phyloP scores from a whole-genome alignment of 768 basidiomycete species.

The Trametes elegans region DNA sequence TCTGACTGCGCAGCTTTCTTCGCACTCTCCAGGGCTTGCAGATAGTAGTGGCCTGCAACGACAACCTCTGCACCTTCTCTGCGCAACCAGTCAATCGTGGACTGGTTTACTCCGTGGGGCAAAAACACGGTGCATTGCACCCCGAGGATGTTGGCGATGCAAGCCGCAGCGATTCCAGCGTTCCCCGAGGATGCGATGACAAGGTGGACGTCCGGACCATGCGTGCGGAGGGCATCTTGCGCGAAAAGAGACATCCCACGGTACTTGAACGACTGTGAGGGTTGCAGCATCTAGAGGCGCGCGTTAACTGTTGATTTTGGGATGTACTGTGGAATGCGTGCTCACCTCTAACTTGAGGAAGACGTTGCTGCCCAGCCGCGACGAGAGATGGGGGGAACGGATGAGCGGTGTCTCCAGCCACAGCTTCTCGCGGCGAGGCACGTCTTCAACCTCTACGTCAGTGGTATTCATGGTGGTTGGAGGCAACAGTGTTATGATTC shows the following conservation, averaged over 20 bases:
- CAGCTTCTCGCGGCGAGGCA: conserved; percentile 26
- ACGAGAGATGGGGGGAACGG: conserved; percentile 59
- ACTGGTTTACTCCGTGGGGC: conserved; percentile 49
- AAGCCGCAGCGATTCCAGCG: conserved; percentile 71
- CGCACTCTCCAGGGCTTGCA: conserved; percentile 56
- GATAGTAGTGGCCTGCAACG: conserved; percentile 54
- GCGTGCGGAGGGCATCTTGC: conserved; percentile 45
- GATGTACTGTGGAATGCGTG: neutral
- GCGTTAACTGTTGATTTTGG: neutral
- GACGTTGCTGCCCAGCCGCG: conserved; percentile 46
- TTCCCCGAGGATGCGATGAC: conserved; percentile 79
- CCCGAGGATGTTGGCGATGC: conserved; percentile 51
- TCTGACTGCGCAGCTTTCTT: conserved; percentile 42
- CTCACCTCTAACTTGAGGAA: conserved; percentile 75
- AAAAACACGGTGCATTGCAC: conserved; percentile 68
- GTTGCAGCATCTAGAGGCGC: conserved; percentile 65
- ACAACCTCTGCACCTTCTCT: conserved; percentile 56
- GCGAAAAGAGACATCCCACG: conserved; percentile 69
- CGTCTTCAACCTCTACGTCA: too few relatives aligned
- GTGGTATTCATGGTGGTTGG: too few relatives aligned
- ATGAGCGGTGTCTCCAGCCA: conserved; percentile 70
- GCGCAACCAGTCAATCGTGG: conserved; percentile 50
- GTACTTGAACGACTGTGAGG: conserved; percentile 74
- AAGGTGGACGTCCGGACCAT: conserved; percentile 57
- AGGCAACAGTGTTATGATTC: too few relatives aligned